These are phyloP conservation scores for Puya raimondii DNA, from an alignment of 176 grass and related monocot genomes.

Conservation along the genomic window DNA sequence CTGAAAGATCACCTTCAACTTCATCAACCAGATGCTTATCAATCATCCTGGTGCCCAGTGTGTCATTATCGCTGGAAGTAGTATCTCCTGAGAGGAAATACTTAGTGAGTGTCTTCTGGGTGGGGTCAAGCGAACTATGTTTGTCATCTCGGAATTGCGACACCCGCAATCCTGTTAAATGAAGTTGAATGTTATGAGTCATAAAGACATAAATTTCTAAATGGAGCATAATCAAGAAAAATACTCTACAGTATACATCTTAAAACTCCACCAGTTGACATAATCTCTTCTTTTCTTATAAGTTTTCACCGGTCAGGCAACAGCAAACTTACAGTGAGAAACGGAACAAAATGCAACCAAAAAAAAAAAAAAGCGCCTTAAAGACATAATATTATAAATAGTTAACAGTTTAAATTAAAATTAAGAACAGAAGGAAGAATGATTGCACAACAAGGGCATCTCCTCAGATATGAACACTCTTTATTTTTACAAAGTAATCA, in stretches of 20 bases:
- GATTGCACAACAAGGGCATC: no score
- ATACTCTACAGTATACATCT: not conserved
- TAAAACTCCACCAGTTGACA: not conserved
- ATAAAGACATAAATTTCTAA: conserved; percentile 9
- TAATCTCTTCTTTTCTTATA: not conserved
- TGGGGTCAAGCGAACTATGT: conserved; percentile 33
- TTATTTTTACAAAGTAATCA: not conserved
- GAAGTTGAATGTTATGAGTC: conserved; percentile 13
- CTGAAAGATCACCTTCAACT: conserved; percentile 13
- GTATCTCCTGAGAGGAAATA: conserved; percentile 32
- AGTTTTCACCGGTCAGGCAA: not conserved
- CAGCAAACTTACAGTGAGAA: not conserved
- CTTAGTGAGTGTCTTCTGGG: conserved; percentile 62
- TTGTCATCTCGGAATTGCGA: conserved; percentile 73
- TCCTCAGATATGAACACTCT: no score
- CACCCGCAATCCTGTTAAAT: conserved; percentile 61
- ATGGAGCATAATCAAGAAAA: not conserved
- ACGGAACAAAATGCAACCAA: no score
- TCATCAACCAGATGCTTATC: conserved; percentile 23
- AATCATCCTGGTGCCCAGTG: not conserved
- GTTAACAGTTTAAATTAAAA: no score
- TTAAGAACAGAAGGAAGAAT: no score
- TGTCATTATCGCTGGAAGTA: conserved; percentile 17
- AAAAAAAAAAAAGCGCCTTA: no score
- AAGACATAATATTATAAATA: no score